phyloP scores from a whole-genome alignment of 1,284 basidiomycete species.

The Dichomitus squalens region DNA sequence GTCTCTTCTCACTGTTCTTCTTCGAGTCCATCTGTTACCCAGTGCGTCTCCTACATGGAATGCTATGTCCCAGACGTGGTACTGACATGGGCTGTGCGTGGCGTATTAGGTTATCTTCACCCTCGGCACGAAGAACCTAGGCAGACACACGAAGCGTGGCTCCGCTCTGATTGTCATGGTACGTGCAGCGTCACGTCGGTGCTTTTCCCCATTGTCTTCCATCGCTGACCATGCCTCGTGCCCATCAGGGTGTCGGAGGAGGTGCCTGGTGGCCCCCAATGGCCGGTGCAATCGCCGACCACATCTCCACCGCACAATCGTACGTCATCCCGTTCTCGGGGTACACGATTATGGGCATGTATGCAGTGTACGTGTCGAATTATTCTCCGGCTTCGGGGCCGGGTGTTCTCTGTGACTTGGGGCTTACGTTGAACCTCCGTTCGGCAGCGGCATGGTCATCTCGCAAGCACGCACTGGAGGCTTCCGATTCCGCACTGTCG shows the following conservation, averaged over 20 bases:
- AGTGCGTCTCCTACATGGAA: conserved; percentile 35
- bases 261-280: conserved; percentile 78
- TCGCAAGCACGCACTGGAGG: conserved; percentile 49
- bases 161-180: conserved; percentile 73
- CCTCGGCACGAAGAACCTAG: conserved; percentile 70
- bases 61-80: neutral
- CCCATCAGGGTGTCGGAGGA: conserved; percentile 61
- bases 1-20: conserved; percentile 74
- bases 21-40: conserved; percentile 78
- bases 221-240: neutral
- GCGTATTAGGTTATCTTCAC: conserved; percentile 63
- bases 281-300: conserved; percentile 69
- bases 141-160: conserved; percentile 69
- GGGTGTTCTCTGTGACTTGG: neutral
- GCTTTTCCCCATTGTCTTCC: neutral
- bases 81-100: neutral
- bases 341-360: conserved; percentile 58
- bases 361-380: conserved; percentile 52
- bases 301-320: conserved; percentile 48
- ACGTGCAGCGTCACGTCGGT: conserved; percentile 7
- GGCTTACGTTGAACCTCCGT: conserved; percentile 9
- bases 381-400: neutral
- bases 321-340: conserved; percentile 64
- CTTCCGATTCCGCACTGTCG: conserved; percentile 52
- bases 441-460: conserved; percentile 52